Conservation (phyloP, 2,329 filamentous ascomycete species). For the Raffaelea ambrosiae region DNA sequence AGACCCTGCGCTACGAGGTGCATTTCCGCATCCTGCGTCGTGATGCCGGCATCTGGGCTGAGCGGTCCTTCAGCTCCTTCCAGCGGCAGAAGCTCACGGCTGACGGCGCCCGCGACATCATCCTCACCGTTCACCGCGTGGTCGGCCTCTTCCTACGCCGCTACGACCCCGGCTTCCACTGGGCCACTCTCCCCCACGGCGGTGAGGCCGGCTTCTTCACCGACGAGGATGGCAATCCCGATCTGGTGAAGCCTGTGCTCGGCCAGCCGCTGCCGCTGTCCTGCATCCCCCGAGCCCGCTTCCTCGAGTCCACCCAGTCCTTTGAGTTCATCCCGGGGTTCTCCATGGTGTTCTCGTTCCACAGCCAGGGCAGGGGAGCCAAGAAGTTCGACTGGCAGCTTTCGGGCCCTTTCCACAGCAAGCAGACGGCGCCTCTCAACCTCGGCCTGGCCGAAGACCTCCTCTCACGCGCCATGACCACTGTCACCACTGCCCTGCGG, state of each 20-base stretch:
- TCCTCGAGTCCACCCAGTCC: conserved; percentile 33
- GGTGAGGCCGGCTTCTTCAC: conserved; percentile 18
- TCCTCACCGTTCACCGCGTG: conserved; percentile 40
- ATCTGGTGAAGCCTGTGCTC: conserved; percentile 30
- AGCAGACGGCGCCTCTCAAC: conserved; percentile 38
- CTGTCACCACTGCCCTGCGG: conserved; percentile 29
- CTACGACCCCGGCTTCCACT: conserved; percentile 41
- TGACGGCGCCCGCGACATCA: conserved; percentile 35
- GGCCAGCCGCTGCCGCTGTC: conserved; percentile 34
- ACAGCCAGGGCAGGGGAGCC: conserved; percentile 28
- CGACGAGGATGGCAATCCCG: conserved; percentile 13
- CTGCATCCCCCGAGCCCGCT: conserved; percentile 36
- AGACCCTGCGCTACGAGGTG: conserved; percentile 40
- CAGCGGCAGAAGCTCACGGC: conserved; percentile 37
- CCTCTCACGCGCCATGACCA: conserved; percentile 34
- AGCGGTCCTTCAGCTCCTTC: conserved; percentile 39
- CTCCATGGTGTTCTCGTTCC: conserved; percentile 35
- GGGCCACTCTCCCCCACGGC: conserved; percentile 30
- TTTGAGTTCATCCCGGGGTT: conserved; percentile 43
- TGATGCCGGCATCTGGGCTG: conserved; percentile 30
- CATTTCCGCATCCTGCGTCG: conserved; percentile 35
- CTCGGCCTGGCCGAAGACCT: conserved; percentile 36
- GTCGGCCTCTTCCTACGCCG: conserved; percentile 40
- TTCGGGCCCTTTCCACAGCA: conserved; percentile 34
- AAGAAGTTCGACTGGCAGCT: conserved; percentile 27